Base-by-base conservation (phyloP, 108 stramenopile species). In the Epithemia pelagica region DNA sequence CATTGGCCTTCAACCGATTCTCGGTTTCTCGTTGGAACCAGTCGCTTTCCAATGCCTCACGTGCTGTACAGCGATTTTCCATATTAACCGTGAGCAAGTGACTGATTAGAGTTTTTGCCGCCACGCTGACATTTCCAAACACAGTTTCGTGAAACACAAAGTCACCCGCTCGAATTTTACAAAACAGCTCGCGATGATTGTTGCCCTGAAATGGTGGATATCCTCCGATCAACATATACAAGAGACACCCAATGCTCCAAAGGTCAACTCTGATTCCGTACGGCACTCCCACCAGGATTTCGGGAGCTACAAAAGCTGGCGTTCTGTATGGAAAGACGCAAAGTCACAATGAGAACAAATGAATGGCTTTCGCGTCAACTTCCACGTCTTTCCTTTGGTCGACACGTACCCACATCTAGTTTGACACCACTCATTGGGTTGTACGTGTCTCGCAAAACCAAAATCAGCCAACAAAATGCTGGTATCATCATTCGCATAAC, bases 241-340 rank as follows among this genome's bases (percentile, higher is more conserved):
- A 57, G 25, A 97, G 82, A 54, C 96, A 94, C n/a, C 98, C 98
- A 23, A 88, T 72, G 64, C 83, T 82, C 97, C 97, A 99, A 70
- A 97, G 83, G 70, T 99, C 98, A 27, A 87, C 95, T 23, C 79
- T 78, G 8, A 75, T 72, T 10, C 91, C 87, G 64, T 97, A 99
- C 23, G 65, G 72, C 26, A 78, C 73, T 0, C 89, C 85, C 5
- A 81, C 67, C 28, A 96, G 46, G 27, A 98, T 87, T 75, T 98
- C 97, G 0, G 97, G 97, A 0, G 97, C 96, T 20, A 98, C 96
- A 74, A 96, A 97, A 20, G 95, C 93, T 20, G 95, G 95, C 25
- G 98, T 98, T 8, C 37, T 2, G 37, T 26, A 19, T 18, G 28
- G 58, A 2, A 54, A 30, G 18, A 58, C 30, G 25, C 57, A 51